Conservation (phyloP, 2,329 filamentous ascomycete species). For the Neopestalotiopsis clavispora region DNA sequence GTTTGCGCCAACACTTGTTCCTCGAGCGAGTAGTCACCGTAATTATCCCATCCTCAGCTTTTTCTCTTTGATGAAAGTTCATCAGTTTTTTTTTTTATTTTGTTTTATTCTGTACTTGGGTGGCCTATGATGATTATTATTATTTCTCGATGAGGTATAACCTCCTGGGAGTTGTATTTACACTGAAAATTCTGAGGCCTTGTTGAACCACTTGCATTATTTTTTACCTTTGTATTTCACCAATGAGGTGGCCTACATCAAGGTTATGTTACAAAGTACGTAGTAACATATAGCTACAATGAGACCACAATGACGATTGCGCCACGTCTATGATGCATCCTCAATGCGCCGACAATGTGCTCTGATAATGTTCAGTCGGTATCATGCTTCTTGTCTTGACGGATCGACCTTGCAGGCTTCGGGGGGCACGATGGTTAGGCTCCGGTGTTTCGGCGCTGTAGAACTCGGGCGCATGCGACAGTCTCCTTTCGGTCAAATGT, state of each 20-base stretch:
- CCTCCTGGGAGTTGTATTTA: slow-evolving; percentile 20
- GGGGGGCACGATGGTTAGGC: too few relatives aligned
- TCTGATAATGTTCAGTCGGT: too few relatives aligned
- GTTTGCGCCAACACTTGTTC: not conserved
- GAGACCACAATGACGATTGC: too few relatives aligned
- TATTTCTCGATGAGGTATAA: slow-evolving; percentile 20
- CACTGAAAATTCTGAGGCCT: slow-evolving; percentile 25
- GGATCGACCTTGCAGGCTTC: too few relatives aligned
- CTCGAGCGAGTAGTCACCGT: not conserved
- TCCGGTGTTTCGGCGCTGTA: too few relatives aligned
- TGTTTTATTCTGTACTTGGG: not conserved
- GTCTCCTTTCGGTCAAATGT: too few relatives aligned
- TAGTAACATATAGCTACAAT: too few relatives aligned
- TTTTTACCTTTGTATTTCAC: not conserved
- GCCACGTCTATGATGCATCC: too few relatives aligned
- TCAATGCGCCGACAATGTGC: too few relatives aligned
- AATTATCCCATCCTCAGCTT: not conserved
- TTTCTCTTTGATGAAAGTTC: slow-evolving; percentile 12
- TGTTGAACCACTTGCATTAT: not conserved
- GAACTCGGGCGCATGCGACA: too few relatives aligned
- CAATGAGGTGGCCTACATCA: not conserved
- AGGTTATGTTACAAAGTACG: not conserved
- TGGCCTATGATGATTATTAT: slow-evolving; percentile 22
- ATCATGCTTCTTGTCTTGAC: too few relatives aligned
- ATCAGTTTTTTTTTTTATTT: not conserved